Conservation (phyloP, 805 yeast species). For the Scheffersomyces ergatensis region DNA sequence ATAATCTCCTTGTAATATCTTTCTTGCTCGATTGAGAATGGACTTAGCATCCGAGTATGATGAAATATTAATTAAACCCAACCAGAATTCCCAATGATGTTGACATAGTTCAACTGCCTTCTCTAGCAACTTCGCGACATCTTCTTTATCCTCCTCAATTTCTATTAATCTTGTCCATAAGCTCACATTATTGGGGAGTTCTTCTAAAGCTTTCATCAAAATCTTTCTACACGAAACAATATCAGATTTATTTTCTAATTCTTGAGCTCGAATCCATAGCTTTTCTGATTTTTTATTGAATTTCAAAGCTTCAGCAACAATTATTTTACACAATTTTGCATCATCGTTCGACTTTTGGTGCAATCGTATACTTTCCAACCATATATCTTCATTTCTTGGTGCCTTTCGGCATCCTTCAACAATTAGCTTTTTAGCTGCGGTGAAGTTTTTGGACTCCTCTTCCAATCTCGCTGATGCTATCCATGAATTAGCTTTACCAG, state of each 20-base stretch:
- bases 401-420: slow-evolving; percentile 73
- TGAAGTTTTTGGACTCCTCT: slow-evolving; percentile 54
- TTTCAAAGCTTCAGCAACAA: slow-evolving; percentile 66
- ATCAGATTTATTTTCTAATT: slow-evolving; percentile 57
- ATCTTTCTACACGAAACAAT: slow-evolving; percentile 50
- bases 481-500: slow-evolving; percentile 76
- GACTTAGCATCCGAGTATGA: slow-evolving; percentile 48
- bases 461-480: slow-evolving; percentile 83
- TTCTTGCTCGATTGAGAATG: slow-evolving; percentile 60
- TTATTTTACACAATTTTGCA: slow-evolving; percentile 45
- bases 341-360: slow-evolving; percentile 45
- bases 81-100: slow-evolving; percentile 62
- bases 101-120: slow-evolving; percentile 76
- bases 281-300: slow-evolving; percentile 53
- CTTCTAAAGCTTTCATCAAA: slow-evolving; percentile 69
- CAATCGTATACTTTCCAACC: slow-evolving; percentile 78
- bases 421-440: slow-evolving; percentile 58
- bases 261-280: slow-evolving; percentile 73
- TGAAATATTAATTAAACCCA: slow-evolving; percentile 48
- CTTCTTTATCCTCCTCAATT: slow-evolving; percentile 51
- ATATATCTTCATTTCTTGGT: slow-evolving; percentile 66
- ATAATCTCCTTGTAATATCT: slow-evolving; percentile 43
- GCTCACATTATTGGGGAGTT: slow-evolving; percentile 50
- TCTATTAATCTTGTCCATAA: slow-evolving; percentile 72
- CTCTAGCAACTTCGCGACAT: slow-evolving; percentile 50